A percentile compares a stretch with the other conserved stretches of the same genome.
These are phyloP conservation scores for Paralagenidium karlingii DNA, from an alignment of 352 stramenopile genomes.

Conservation along the genomic window DNA sequence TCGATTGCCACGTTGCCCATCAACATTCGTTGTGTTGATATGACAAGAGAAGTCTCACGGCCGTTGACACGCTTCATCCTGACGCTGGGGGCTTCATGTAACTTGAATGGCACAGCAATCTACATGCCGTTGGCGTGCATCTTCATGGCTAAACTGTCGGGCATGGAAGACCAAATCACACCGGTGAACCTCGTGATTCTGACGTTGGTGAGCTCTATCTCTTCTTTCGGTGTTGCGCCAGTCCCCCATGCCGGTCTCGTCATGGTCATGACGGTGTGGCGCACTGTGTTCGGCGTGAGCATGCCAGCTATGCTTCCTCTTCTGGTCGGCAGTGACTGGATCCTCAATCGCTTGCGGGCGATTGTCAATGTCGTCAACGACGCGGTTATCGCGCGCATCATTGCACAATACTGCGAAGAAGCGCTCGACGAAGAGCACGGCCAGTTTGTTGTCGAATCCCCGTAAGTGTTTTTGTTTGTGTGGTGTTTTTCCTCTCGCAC, in stretches of 20 bases:
- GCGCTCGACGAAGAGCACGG: conserved; percentile 10
- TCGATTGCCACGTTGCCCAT: conserved; percentile 32
- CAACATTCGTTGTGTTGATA: conserved; percentile 19
- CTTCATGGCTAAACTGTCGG: conserved; percentile 20
- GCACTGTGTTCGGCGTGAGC: conserved; percentile 14
- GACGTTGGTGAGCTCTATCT: conserved; percentile 14
- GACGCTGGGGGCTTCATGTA: conserved; percentile 15
- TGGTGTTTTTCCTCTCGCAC: too few relatives aligned
- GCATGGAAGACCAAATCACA: conserved; percentile 9
- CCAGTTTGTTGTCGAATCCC: too few relatives aligned
- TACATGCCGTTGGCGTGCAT: conserved; percentile 18
- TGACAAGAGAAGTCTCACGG: conserved; percentile 7
- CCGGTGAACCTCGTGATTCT: conserved; percentile 22
- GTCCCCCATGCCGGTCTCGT: conserved; percentile 16
- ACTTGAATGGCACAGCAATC: conserved; percentile 16
- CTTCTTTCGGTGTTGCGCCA: conserved; percentile 13
- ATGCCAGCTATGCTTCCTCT: conserved; percentile 35
- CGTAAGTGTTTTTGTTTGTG: too few relatives aligned
- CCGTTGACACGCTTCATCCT: conserved; percentile 19
- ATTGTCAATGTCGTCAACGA: conserved; percentile 50
- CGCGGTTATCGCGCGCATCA: conserved; percentile 36
- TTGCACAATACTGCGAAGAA: conserved; percentile 20
- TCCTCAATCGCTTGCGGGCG: conserved; percentile 40
- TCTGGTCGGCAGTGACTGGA: conserved; percentile 45
- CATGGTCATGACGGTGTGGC: conserved; percentile 29